Evolutionary conservation across 139 green algal species (phyloP).

Genomic region (Parachlorella kessleri): DNA sequence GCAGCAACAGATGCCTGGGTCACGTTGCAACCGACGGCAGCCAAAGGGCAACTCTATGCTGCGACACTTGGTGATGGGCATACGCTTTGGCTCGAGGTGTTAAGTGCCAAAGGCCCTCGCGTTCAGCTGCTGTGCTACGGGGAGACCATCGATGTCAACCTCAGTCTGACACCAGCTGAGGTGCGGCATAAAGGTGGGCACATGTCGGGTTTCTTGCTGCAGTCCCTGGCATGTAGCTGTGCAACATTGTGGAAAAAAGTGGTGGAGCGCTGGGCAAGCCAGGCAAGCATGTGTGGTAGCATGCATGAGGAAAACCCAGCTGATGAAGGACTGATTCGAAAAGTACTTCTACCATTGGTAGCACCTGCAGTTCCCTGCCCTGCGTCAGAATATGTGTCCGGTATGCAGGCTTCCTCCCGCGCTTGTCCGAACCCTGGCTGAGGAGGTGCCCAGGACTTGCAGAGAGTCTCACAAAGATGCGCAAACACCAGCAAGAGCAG

Average conservation of each 20-base stretch:
- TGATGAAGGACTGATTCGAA: too few species aligned
- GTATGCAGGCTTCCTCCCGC: conserved; percentile 17
- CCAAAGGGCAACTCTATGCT: neutral
- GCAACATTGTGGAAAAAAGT: too few species aligned
- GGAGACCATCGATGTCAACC: conserved; percentile 11
- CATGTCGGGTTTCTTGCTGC: too few species aligned
- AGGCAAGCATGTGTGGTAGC: too few species aligned
- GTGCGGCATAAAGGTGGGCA: neutral
- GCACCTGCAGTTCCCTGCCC: too few species aligned
- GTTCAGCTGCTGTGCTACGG: conserved; percentile 8
- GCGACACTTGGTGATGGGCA: neutral
- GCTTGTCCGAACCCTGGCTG: conserved; percentile 31
- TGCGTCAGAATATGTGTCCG: neutral
- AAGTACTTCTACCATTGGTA: too few species aligned
- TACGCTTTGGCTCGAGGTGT: conserved; percentile 18
- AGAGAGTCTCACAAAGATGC: conserved; percentile 17
- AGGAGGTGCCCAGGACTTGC: conserved; percentile 25
- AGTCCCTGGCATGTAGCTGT: too few species aligned
- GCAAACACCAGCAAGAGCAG: conserved; percentile 15
- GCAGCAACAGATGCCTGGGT: too few species aligned
- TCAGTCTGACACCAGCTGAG: neutral
- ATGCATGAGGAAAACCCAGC: too few species aligned
- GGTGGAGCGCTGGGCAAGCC: too few species aligned
- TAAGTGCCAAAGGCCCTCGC: neutral
- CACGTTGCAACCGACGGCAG: too few species aligned